Evolutionary conservation across 371 early-diverging fungal species (phyloP).

Genomic region (Thermomucor indicae-seudaticae): DNA sequence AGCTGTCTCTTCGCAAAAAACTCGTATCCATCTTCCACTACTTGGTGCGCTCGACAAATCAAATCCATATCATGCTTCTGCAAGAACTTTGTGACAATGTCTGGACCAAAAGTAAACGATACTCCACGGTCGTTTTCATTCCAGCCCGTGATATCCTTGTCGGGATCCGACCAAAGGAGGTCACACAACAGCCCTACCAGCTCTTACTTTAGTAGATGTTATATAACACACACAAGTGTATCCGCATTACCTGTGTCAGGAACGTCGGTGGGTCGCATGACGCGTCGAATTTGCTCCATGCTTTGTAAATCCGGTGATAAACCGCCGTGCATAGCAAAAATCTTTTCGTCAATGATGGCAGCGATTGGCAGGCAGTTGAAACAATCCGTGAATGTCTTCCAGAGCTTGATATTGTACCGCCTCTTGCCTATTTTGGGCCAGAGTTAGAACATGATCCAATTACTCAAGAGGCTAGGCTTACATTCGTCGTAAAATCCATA

Average conservation of each 20-base stretch:
- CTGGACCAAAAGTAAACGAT: conserved; percentile 87
- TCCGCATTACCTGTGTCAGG: conserved; percentile 71
- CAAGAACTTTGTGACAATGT: conserved; percentile 83
- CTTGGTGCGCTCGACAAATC: conserved; percentile 96
- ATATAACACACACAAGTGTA: not conserved
- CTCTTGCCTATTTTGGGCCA: conserved; percentile 68
- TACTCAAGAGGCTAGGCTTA: conserved; percentile 4
- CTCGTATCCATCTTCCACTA: conserved; percentile 98
- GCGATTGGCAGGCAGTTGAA: conserved; percentile 98
- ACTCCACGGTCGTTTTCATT: conserved; percentile 98
- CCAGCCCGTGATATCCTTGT: conserved; percentile 75
- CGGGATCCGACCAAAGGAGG: conserved; percentile 88
- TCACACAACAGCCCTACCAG: conserved; percentile 68
- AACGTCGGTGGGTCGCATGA: conserved; percentile 94
- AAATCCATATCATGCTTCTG: conserved; percentile 86
- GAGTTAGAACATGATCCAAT: not conserved
- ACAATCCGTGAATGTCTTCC: conserved; percentile 97
- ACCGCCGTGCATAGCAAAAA: conserved; percentile 99
- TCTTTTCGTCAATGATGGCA: conserved; percentile 95
- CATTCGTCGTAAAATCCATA: conserved; percentile 99
- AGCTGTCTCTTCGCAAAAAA: conserved; percentile 92
- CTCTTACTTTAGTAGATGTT: not conserved
- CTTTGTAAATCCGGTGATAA: conserved; percentile 89
- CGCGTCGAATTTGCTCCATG: conserved; percentile 93
- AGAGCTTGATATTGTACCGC: conserved; percentile 91